Conservation (phyloP, 768 basidiomycete genomes). For the Auricularia heimuer region DNA sequence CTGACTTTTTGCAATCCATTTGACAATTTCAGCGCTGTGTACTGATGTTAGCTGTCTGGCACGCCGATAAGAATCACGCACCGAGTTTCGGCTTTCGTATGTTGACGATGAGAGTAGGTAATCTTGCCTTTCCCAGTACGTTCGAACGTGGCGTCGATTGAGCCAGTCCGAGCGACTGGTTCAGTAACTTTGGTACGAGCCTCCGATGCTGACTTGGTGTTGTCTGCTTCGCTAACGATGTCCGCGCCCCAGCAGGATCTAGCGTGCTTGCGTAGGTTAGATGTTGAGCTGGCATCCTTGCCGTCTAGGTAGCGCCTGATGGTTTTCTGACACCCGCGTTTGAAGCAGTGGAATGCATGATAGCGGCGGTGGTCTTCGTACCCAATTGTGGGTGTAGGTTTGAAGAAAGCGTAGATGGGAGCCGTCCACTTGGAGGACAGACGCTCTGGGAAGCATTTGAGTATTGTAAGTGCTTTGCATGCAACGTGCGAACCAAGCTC, state of each 20-base stretch:
- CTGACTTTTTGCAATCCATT: conserved; percentile 1
- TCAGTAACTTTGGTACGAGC: not conserved
- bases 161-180: conserved; percentile 2
- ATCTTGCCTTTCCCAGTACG: conserved; percentile 4
- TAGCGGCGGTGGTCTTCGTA: not conserved
- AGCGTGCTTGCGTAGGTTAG: not conserved
- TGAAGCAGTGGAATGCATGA: not conserved
- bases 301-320: not conserved
- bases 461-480: not conserved
- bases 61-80: not conserved
- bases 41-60: not conserved
- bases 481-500: not conserved
- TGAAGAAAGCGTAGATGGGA: not conserved
- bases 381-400: not conserved
- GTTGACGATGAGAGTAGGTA: not conserved
- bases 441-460: not conserved
- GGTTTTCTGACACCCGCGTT: not conserved
- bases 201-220: not conserved
- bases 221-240: not conserved
- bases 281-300: not conserved
- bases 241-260: conserved; percentile 1
- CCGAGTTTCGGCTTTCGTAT: not conserved
- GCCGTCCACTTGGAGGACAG: not conserved
- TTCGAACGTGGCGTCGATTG: not conserved
- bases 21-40: not conserved